Evolutionary conservation across 306 rosid species (phyloP).

Genomic region (Dalbergia cochinchinensis): DNA sequence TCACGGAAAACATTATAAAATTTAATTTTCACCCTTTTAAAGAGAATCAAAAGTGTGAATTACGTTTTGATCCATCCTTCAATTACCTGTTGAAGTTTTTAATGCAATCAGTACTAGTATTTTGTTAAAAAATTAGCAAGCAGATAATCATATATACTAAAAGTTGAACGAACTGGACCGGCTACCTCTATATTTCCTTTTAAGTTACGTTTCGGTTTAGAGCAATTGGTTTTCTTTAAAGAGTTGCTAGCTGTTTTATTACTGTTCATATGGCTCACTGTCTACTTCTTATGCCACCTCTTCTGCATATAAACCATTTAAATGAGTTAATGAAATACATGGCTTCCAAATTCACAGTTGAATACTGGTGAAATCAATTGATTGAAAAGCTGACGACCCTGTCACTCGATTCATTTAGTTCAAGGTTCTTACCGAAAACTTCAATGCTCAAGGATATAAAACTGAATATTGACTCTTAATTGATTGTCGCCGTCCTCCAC

Average conservation of each 20-base stretch:
- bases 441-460: background rate
- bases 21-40: background rate
- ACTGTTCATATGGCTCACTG: background rate
- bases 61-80: background rate
- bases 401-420: background rate
- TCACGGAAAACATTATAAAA: background rate
- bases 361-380: background rate
- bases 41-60: background rate
- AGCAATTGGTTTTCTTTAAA: background rate
- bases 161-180: background rate
- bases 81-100: background rate
- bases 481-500: background rate
- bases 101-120: background rate
- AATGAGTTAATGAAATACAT: background rate
- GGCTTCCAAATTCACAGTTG: too few species aligned
- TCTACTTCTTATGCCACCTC: background rate
- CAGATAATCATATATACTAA: too few species aligned
- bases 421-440: background rate
- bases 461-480: background rate
- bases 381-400: background rate
- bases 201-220: background rate
- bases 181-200: too few species aligned
- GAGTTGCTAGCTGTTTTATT: too few species aligned
- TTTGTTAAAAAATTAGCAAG: background rate
- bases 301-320: background rate